phyloP scores from a whole-genome alignment of 345 rosid genomes.

The Salix arbutifolia region DNA sequence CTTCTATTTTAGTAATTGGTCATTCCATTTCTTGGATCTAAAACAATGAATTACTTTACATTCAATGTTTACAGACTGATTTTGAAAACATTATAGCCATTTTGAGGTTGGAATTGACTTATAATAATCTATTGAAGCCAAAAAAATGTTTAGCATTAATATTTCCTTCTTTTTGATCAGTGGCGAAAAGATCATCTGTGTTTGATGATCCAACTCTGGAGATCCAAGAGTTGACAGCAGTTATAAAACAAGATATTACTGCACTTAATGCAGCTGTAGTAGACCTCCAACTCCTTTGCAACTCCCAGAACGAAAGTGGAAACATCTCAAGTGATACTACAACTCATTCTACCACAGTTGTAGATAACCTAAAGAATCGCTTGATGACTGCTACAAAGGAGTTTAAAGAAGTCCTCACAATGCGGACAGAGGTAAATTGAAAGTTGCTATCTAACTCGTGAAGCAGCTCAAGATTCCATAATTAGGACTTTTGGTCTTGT shows the following conservation, averaged over 20 bases:
- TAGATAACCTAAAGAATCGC: slow-evolving; percentile 69
- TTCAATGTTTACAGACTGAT: neutral
- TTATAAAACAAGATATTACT: slow-evolving; percentile 80
- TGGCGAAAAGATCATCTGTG: slow-evolving; percentile 82
- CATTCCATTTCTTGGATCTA: neutral
- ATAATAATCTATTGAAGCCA: neutral
- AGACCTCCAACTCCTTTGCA: slow-evolving; percentile 66
- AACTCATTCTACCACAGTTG: slow-evolving; percentile 68
- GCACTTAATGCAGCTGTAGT: slow-evolving; percentile 70
- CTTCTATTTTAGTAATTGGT: neutral
- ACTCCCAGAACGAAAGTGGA: slow-evolving; percentile 53
- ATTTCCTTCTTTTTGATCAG: slow-evolving; percentile 24
- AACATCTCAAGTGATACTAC: slow-evolving; percentile 64
- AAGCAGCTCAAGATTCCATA: neutral
- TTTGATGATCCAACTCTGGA: slow-evolving; percentile 80
- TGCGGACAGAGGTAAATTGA: slow-evolving; percentile 65
- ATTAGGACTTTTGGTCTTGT: neutral
- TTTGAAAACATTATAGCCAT: neutral
- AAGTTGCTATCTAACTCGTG: neutral
- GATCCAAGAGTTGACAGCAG: slow-evolving; percentile 76
- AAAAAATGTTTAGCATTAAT: neutral
- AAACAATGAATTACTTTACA: neutral
- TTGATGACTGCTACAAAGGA: slow-evolving; percentile 79
- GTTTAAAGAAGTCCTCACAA: slow-evolving; percentile 79
- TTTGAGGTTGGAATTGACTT: neutral